Percentiles rank a stretch among this genome's conserved stretches.
Conservation (phyloP, 169 alveolate species). For the Plasmodium gaboni region DNA sequence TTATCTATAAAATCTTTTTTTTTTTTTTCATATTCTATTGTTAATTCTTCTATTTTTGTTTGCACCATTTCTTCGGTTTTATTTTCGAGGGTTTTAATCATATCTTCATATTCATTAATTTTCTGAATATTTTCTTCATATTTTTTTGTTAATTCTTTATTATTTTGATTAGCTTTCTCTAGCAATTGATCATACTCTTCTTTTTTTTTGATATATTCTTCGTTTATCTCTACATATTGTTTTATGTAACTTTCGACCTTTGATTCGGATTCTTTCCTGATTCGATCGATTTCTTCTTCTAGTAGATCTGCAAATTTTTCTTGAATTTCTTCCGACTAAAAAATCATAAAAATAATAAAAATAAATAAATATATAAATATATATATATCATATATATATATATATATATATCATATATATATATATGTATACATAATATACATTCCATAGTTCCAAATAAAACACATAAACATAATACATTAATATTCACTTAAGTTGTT, state of each 20-base stretch:
- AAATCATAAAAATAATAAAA: background rate
- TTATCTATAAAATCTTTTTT: constrained; percentile 49
- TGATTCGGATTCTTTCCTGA: constrained; percentile 44
- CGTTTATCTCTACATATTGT: constrained; percentile 47
- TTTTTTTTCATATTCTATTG: constrained; percentile 50
- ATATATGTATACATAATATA: background rate
- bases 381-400: background rate
- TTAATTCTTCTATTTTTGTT: constrained; percentile 68
- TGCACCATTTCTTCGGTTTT: constrained; percentile 58
- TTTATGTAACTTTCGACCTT: constrained; percentile 42
- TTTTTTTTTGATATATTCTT: constrained; percentile 50
- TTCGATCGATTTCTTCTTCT: constrained; percentile 67
- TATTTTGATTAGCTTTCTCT: constrained; percentile 52
- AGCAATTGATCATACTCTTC: constrained; percentile 46
- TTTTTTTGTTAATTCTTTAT: constrained; percentile 47
- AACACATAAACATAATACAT: background rate
- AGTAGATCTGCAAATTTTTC: constrained; percentile 65
- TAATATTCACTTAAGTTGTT: background rate
- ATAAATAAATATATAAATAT: background rate
- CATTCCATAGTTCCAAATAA: background rate
- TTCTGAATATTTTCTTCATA: constrained; percentile 74
- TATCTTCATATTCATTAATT: constrained; percentile 72
- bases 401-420: background rate
- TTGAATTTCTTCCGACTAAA: constrained; percentile 49
- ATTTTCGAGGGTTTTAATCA: constrained; percentile 48